Base-by-base conservation (phyloP, 2,329 filamentous ascomycete species). In the Thelonectria blattea region DNA sequence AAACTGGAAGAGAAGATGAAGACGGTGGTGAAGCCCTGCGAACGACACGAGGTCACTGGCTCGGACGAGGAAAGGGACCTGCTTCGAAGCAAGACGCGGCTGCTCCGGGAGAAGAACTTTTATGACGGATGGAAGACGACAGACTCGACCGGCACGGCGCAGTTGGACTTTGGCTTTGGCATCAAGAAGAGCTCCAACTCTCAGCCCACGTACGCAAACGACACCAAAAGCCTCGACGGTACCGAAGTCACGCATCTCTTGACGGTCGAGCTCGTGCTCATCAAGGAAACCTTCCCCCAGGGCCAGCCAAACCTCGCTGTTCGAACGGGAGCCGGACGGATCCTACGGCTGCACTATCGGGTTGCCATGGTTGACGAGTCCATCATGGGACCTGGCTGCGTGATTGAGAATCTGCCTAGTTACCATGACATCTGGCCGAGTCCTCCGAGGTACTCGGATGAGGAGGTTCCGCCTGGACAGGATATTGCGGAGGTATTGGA, bases 251-350 rank as follows among this genome's bases (percentile, higher is more conserved):
- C 87, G 39, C 94, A 98, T 80, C 87, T 89, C 69, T 84, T 98
- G 45, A 86, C 96, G 65, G 83, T 98, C 52, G 94, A 98, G 78
- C 86, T 98, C 79, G 92, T 97, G 47, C 92, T 98, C 18, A 90
- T 91, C 4, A 94, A 97, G 76, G 94, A 98, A 75, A 93, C 91
- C 79, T 84, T 82, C 0, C 90, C 89, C 59, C 86, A 88, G 71
- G 88, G 86, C 53, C 88, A 87, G 72, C 81, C 83, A 0, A 76
- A 80, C 45, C 80, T 92, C 42, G 84, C 91, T 32, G 92, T 91
- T 0, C 92, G 93, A 37, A 97, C 93, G 0, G 94, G 94, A 51
- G 89, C 92, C 1, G 94, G 93, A 0, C 86, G 94, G 60, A 93
- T 98, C 53, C 81, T 98, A 61, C 86, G 93, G 63, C 97, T 96